Percentiles rank a stretch among this genome's conserved stretches.
Evolutionary conservation across 768 basidiomycete species (phyloP).

Genomic region (Tremella mesenterica): DNA sequence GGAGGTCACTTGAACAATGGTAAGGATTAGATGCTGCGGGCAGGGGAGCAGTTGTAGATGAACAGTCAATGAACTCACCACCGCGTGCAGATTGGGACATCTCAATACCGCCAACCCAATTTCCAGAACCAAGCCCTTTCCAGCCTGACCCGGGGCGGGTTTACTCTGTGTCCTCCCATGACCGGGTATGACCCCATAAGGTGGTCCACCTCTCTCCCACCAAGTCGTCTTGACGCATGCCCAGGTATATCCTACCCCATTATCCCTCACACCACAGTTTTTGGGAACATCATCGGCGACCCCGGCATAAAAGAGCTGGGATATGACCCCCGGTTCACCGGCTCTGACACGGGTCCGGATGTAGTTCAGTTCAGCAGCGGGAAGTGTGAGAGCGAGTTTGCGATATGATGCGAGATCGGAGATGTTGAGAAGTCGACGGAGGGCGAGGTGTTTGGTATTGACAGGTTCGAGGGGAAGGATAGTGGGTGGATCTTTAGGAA

Average conservation of each 20-base stretch:
- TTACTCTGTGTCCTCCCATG: conserved; percentile 22
- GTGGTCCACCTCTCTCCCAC: conserved; percentile 41
- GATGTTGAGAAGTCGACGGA: conserved; percentile 34
- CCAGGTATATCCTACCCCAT: conserved; percentile 35
- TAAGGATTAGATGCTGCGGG: too few relatives aligned
- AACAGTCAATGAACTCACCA: conserved; percentile 24
- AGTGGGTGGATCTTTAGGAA: conserved; percentile 35
- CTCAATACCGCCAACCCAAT: conserved; percentile 37
- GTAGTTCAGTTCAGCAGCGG: conserved; percentile 37
- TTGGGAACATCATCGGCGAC: conserved; percentile 5
- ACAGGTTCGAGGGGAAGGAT: conserved; percentile 25
- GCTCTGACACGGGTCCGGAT: conserved; percentile 26
- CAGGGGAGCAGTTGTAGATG: too few relatives aligned
- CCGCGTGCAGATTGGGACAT: conserved; percentile 40
- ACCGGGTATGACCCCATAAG: conserved; percentile 27
- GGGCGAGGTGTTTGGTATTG: conserved; percentile 26
- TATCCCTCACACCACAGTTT: conserved; percentile 20
- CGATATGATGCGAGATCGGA: conserved; percentile 36
- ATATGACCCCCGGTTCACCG: conserved; percentile 28
- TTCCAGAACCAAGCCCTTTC: conserved; percentile 39
- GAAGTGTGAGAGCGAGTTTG: conserved; percentile 37
- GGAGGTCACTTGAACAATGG: too few relatives aligned
- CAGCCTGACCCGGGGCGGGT: conserved; percentile 1
- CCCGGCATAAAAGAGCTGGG: conserved; percentile 36
- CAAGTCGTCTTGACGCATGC: conserved; percentile 37